These are phyloP conservation scores for Thalassiosira livingstoniorum DNA, from an alignment of 352 stramenopile species.

Conservation along the genomic window DNA sequence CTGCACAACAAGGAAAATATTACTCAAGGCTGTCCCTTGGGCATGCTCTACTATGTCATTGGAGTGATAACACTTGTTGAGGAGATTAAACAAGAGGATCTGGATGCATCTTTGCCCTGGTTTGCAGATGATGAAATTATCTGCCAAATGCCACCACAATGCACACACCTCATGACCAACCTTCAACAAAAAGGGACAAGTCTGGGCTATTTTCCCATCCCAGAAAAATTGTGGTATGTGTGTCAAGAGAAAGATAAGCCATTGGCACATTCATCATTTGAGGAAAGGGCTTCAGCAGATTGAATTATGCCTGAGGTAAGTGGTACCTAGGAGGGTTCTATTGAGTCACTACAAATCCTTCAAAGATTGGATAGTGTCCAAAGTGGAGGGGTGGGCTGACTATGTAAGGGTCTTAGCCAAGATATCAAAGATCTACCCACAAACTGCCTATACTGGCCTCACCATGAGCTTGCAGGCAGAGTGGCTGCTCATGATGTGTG, in stretches of 20 bases:
- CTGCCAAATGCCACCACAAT: not conserved
- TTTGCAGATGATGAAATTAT: constrained; percentile 39
- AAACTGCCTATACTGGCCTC: not conserved
- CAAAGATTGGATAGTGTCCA: not conserved
- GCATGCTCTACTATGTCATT: constrained; percentile 42
- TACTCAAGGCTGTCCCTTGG: constrained; percentile 35
- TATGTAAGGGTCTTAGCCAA: not conserved
- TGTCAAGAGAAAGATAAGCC: constrained; percentile 23
- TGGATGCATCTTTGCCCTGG: constrained; percentile 31
- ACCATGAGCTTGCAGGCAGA: not conserved
- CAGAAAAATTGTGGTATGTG: not conserved
- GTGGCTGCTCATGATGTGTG: not conserved
- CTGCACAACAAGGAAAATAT: constrained; percentile 20
- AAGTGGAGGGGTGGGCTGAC: not conserved
- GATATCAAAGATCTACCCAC: not conserved
- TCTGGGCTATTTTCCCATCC: constrained; percentile 22
- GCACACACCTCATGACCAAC: not conserved
- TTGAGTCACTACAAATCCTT: constrained; percentile 1
- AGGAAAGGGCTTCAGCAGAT: not conserved
- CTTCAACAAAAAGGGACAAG: constrained; percentile 11
- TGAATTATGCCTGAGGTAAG: constrained; percentile 30
- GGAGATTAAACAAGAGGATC: constrained; percentile 7
- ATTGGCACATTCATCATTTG: not conserved
- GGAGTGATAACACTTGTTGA: constrained; percentile 24
- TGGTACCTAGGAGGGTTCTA: constrained; percentile 41